Evolutionary conservation across 768 basidiomycete species (phyloP).

Genomic region (Suillus tomentosus): DNA sequence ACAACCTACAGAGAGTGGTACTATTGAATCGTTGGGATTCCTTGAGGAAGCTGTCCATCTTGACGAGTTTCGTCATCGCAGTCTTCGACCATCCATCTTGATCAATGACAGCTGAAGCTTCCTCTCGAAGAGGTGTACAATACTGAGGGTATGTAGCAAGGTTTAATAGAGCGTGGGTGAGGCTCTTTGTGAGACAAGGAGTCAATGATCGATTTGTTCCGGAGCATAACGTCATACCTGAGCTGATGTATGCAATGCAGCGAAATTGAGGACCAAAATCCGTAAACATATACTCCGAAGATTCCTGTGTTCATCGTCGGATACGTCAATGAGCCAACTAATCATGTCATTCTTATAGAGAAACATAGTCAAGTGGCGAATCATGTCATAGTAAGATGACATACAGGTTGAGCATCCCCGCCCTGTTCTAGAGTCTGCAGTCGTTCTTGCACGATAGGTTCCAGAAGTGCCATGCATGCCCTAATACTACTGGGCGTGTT

Average conservation of each 20-base stretch:
- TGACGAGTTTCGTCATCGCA: constrained; percentile 35
- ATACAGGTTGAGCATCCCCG: constrained; percentile 37
- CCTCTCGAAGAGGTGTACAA: constrained; percentile 41
- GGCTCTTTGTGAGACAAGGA: constrained; percentile 23
- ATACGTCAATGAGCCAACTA: constrained; percentile 42
- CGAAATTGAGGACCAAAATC: constrained; percentile 41
- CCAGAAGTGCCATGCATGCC: constrained; percentile 31
- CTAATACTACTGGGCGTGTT: constrained; percentile 34
- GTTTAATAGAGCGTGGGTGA: constrained; percentile 41
- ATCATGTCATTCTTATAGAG: constrained; percentile 39
- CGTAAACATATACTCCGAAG: constrained; percentile 33
- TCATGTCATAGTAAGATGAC: constrained; percentile 14
- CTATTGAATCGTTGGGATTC: constrained; percentile 41
- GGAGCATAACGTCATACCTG: constrained; percentile 21
- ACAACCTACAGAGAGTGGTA: constrained; percentile 33
- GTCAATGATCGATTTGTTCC: constrained; percentile 12
- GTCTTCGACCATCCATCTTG: constrained; percentile 36
- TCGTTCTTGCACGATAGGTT: constrained; percentile 37
- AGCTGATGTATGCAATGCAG: constrained; percentile 37
- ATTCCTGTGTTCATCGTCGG: constrained; percentile 29
- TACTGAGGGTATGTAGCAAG: constrained; percentile 43
- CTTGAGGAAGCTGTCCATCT: constrained; percentile 47
- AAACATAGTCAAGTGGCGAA: constrained; percentile 10
- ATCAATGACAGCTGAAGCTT: constrained; percentile 35
- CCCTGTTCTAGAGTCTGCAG: constrained; percentile 25